Evolutionary conservation across 2,329 filamentous ascomycete species (phyloP), one percentile per base, ranked within the genome.

Genomic region (Teratosphaeria zuluensis): DNA sequence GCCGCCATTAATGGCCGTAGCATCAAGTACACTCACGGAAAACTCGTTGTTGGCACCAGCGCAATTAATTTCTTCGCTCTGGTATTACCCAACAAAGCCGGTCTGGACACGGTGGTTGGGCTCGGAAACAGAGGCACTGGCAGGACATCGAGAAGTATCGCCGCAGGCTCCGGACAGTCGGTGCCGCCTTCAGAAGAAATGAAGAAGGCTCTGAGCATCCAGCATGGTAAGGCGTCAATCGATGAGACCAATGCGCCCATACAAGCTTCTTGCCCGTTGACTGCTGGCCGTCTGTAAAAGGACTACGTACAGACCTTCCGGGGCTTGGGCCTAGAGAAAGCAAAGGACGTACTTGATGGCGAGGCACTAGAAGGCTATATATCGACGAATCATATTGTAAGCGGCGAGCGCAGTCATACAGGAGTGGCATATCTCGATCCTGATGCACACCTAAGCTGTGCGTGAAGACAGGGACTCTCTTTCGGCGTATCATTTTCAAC

Each of bases 321-420:
- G 16, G 46, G 28, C 30, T 28, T 66, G 21, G 58, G 56, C 5
- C 31, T 65, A n/a, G 61, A 61, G 12, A 59, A 53, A 42, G 28
- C 28, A 1, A 31, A 31, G 3, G 65, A 67, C 55, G 57, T 62
- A 9, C 71, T 83, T 2, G 73, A 74, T 16, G 81, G 81, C 1
- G 75, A 78, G 53, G 77, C 76, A 11, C 66, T 81, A 4, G 81
- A 81, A 7, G 59, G 59, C 11, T 48, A 58, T 30, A 60, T 46
- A 32, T 55, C 52, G 11, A 56, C 56, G n/a, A 52, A 46, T 32
- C 56, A 58, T 30, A 56, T 63, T 11, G 38, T 46, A 12, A 33
- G 33, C 1, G 55, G 59, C 24, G 62, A 66, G 42, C 55, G 65
- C n/a, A 64, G 63, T 53, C 64, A 67, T 58, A 62, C 64, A 32